phyloP scores from a whole-genome alignment of 1,284 basidiomycete genomes.

The Sporisorium sorghi region DNA sequence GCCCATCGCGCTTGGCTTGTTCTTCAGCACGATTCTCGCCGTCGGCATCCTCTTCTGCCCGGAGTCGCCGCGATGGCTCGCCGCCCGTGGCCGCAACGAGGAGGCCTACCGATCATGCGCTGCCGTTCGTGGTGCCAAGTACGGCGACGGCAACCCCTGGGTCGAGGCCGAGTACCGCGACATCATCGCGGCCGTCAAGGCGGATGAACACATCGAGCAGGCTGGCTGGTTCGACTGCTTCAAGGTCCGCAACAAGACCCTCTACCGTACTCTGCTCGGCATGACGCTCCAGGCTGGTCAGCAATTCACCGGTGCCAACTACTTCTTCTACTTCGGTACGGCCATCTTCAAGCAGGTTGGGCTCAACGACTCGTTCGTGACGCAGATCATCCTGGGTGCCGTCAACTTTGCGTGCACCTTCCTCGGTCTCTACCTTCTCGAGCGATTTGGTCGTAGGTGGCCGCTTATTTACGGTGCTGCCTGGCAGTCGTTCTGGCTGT shows the following conservation, averaged over 20 bases:
- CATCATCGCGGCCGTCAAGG: slow-evolving; percentile 59
- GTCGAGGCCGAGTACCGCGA: slow-evolving; percentile 64
- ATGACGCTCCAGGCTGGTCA: slow-evolving; percentile 80
- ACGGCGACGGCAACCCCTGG: slow-evolving; percentile 59
- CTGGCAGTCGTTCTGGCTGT: slow-evolving; percentile 80
- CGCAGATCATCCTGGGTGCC: slow-evolving; percentile 75
- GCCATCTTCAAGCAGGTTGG: slow-evolving; percentile 78
- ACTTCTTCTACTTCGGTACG: slow-evolving; percentile 73
- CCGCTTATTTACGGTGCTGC: slow-evolving; percentile 72
- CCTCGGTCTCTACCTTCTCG: slow-evolving; percentile 75
- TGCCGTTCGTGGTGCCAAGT: slow-evolving; percentile 73
- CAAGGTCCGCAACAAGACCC: slow-evolving; percentile 55
- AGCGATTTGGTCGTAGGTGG: slow-evolving; percentile 73
- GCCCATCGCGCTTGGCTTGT: slow-evolving; percentile 78
- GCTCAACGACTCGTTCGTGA: slow-evolving; percentile 74
- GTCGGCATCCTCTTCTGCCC: slow-evolving; percentile 81
- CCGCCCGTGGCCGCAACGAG: slow-evolving; percentile 73
- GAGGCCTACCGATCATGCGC: slow-evolving; percentile 75
- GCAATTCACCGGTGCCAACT: slow-evolving; percentile 78
- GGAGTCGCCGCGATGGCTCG: slow-evolving; percentile 79
- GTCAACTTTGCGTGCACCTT: slow-evolving; percentile 75
- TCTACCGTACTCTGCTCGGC: slow-evolving; percentile 70
- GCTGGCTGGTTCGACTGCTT: slow-evolving; percentile 66
- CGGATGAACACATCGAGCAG: slow-evolving; percentile 35
- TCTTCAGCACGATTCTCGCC: slow-evolving; percentile 78